These are phyloP conservation scores for Amaranthus palmeri DNA, from an alignment of 148 eudicot genomes.

Conservation along the genomic window DNA sequence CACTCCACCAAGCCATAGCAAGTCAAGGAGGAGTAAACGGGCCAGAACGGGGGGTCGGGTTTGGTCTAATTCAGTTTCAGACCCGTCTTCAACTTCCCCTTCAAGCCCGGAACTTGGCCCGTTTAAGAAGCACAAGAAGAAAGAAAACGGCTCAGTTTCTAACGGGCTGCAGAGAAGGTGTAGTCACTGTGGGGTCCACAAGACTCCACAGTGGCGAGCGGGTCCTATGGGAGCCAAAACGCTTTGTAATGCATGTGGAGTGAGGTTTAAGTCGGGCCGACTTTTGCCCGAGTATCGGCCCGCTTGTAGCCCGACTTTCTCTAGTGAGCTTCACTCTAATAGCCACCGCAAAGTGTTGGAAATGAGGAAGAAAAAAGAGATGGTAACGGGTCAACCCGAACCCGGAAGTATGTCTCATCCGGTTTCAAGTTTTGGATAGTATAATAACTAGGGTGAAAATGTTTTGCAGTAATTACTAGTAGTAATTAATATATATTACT, in stretches of 20 bases:
- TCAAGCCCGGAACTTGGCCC: slow-evolving; percentile 26
- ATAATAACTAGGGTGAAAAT: background rate
- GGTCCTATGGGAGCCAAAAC: slow-evolving; percentile 71
- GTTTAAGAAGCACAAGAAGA: slow-evolving; percentile 38
- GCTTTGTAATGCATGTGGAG: slow-evolving; percentile 89
- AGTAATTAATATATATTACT: too few relatives aligned
- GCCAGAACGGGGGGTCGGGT: slow-evolving; percentile 18
- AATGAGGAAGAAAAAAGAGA: slow-evolving; percentile 69
- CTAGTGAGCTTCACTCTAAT: slow-evolving; percentile 57
- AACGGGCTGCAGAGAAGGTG: slow-evolving; percentile 45
- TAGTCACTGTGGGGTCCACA: slow-evolving; percentile 59
- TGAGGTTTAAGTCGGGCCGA: slow-evolving; percentile 71
- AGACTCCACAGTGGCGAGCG: slow-evolving; percentile 80
- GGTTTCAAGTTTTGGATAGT: slow-evolving; percentile 37
- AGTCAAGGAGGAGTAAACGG: slow-evolving; percentile 25
- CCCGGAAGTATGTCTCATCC: slow-evolving; percentile 15
- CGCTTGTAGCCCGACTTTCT: slow-evolving; percentile 76
- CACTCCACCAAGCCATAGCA: slow-evolving; percentile 8
- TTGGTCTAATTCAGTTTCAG: slow-evolving; percentile 10
- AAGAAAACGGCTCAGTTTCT: slow-evolving; percentile 14
- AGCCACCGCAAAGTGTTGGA: slow-evolving; percentile 78
- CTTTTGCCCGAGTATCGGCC: slow-evolving; percentile 73
- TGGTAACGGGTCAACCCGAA: slow-evolving; percentile 15
- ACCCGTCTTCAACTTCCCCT: slow-evolving; percentile 17
- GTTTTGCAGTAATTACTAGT: background rate